These are phyloP conservation scores for Cudoniella acicularis DNA, from an alignment of 495 filamentous ascomycete genomes.

Conservation along the genomic window DNA sequence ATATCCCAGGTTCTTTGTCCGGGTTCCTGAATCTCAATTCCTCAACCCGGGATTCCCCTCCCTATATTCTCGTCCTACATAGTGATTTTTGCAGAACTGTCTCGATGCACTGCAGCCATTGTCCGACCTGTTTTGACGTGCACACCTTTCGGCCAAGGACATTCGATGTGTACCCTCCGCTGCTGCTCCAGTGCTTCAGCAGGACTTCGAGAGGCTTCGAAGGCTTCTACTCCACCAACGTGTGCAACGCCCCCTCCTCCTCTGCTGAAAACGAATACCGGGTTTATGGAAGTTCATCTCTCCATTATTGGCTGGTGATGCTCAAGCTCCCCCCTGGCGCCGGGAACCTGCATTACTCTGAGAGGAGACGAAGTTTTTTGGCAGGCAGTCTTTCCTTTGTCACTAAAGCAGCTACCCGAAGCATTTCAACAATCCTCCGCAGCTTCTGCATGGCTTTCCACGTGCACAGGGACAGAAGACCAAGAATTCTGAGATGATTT, in stretches of 20 bases:
- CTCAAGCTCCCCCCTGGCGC: neutral
- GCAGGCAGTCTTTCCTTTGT: conserved; percentile 12
- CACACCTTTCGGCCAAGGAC: neutral
- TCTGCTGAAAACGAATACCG: conserved; percentile 5
- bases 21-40: conserved; percentile 5
- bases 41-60: neutral
- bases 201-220: neutral
- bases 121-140: neutral
- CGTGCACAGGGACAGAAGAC: conserved; percentile 10
- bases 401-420: conserved; percentile 11
- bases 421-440: conserved; percentile 16
- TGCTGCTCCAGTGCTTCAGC: neutral
- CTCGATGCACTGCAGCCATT: neutral
- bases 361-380: neutral
- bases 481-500: conserved; percentile 1
- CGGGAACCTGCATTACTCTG: conserved; percentile 16
- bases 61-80: neutral
- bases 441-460: conserved; percentile 13
- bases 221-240: neutral
- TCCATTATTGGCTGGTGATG: neutral
- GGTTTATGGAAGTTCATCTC: conserved; percentile 10
- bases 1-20: neutral
- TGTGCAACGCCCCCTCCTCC: neutral
- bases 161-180: neutral
- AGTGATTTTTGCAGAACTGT: neutral